Evolutionary conservation across 495 filamentous ascomycete species (phyloP), one percentile per base, ranked within the genome.

Genomic region (Neurospora cerealis): DNA sequence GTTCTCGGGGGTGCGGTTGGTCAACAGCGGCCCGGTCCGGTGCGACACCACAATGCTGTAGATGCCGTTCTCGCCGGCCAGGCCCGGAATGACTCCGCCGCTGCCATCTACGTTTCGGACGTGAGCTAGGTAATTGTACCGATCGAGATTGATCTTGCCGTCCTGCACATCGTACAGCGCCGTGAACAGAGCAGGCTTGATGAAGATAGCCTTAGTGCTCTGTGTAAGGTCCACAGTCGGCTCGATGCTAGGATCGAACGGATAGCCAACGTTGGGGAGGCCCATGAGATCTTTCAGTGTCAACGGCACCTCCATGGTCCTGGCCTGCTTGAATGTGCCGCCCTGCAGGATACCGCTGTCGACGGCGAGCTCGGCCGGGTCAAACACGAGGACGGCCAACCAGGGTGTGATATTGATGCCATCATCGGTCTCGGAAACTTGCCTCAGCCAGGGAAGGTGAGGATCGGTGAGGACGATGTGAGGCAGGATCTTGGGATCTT

Each of bases 391-490:
- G 0, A 87, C 60, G 6, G 80, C 83, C 9, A 87, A 70, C 84
- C 81, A 84, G 0, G 81, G 83, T 2, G 82, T 74, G 0, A 38
- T 10, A 71, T 84, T 81, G 5, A 75, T 75, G 28, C 44, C 39
- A n/a, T 62, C 24, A 69, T 69, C 72, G 39, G 81, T 75, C 70
- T 86, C 83, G 32, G 32, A 34, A 34, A 34, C 32, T 34, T 34
- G 32, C 32, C 32, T 34, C 32, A 34, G 32, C 87, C 87, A 88
- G 0, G 87, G 87, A 5, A 87, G 69, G 54, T 85, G 80, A 0
- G 84, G 81, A 71, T 87, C 85, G 19, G 76, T 84, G 40, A 88
- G 76, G 2, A 87, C 83, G 2, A 88, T 75, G 73, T 89, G 87
- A 0, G 86, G 86, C 8, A 87, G 77, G 1, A 83, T 82, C 19